Evolutionary conservation across 768 basidiomycete species (phyloP).

Genomic region (Neoboletus magnificus): DNA sequence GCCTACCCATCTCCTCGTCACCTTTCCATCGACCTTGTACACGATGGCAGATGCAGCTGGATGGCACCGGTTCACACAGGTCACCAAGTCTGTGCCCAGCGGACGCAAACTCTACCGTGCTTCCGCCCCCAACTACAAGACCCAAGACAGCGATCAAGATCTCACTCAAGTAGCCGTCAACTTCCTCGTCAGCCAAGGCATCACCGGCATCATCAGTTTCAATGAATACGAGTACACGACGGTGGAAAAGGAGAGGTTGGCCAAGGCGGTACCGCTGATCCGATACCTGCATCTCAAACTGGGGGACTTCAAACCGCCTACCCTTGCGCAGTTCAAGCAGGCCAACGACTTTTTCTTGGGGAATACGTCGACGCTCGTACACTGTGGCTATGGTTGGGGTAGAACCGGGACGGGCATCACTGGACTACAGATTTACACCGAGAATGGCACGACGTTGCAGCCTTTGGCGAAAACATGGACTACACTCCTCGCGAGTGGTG

Average conservation of each 20-base stretch:
- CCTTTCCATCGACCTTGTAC: background rate
- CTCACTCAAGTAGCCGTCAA: background rate
- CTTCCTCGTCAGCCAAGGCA: background rate
- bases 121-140: conserved; percentile 21
- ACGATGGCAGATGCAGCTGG: background rate
- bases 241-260: background rate
- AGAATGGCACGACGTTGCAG: background rate
- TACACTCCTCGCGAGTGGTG: background rate
- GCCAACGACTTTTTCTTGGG: conserved; percentile 16
- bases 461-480: conserved; percentile 2
- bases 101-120: conserved; percentile 20
- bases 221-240: background rate
- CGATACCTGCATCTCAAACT: conserved; percentile 18
- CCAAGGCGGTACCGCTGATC: conserved; percentile 5
- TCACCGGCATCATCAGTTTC: background rate
- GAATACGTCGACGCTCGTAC: conserved; percentile 4
- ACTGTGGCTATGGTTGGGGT: conserved; percentile 13
- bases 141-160: conserved; percentile 5
- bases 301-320: conserved; percentile 6
- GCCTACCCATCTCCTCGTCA: background rate
- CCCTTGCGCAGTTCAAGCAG: conserved; percentile 15
- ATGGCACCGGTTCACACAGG: background rate
- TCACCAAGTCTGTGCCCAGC: conserved; percentile 1
- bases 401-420: conserved; percentile 12
- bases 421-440: conserved; percentile 1